Conservation (phyloP, 305 asterid genomes). For the Plantago coronopus region DNA sequence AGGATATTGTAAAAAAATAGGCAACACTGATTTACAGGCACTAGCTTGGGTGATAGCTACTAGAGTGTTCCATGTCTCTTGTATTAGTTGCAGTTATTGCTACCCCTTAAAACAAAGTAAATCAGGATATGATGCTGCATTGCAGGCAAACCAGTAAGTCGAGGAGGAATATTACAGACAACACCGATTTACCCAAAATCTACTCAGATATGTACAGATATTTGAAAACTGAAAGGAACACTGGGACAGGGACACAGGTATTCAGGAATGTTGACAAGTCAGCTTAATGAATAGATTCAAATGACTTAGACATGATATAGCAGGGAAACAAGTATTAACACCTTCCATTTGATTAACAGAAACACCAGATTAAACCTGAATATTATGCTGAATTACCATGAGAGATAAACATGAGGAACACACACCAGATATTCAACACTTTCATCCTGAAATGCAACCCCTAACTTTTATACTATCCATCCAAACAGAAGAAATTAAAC, state of each 20-base stretch:
- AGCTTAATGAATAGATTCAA: not conserved
- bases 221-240: not conserved
- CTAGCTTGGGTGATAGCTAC: too few species aligned
- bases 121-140: too few species aligned
- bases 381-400: not conserved
- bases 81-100: too few species aligned
- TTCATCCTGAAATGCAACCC: conserved; percentile 4
- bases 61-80: too few species aligned
- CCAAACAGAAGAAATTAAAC: conserved; percentile 11
- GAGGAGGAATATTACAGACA: not conserved
- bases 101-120: too few species aligned
- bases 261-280: not conserved
- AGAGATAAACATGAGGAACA: not conserved
- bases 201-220: not conserved
- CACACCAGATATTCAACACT: not conserved
- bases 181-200: not conserved
- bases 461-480: not conserved
- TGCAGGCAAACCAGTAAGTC: too few species aligned
- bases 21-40: too few species aligned
- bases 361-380: conserved; percentile 1
- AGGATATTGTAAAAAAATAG: too few species aligned
- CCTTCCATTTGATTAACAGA: too few species aligned
- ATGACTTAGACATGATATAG: not conserved
- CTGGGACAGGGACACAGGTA: not conserved
- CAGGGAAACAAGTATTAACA: too few species aligned